Base-by-base conservation (phyloP, 305 asterid species). In the Caryopteris hybrid region DNA sequence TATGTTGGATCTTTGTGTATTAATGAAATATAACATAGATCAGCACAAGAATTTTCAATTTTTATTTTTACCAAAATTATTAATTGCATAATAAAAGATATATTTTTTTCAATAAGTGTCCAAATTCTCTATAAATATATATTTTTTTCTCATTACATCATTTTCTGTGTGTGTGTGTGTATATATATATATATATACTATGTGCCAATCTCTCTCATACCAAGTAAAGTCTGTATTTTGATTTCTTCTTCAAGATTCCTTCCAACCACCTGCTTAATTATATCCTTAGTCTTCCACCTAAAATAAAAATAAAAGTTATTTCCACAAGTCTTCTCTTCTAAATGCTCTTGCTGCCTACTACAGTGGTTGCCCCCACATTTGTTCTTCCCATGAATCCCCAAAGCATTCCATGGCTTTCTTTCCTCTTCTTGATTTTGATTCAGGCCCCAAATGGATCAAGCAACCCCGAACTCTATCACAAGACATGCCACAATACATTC, bases 401-500 rank as follows among this genome's bases (percentile, higher is more conserved):
- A 50, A 41, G 9, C 76, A 68, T 66, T 70, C 64, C 69, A 18
- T 18, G 45, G 31, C 8, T 43, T 60, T 51, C 77, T 9, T 38
- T 54, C 33, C 74, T 79, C 74, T 13, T 75, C 50, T 10, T 79
- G 38, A 0, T 83, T 27, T 66, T 80, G 14, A 2, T 75, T 46
- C 81, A 65, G 11, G 25, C 75, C 17, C 62, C 55, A 0, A 68
- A 0, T 33, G 81, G 68, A 60, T 69, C 73, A 4, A 38, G 78
- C 69, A 12, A 18, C 38, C 70, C 79, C 4, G 43, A 33, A 7
- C 18, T 65, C 17, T 86, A 75, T 70, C 36, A 36, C 41, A 5
- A 29, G 4, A 45, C 48, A 6, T 87, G 96, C 71, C 66, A 71
- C 53, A 68, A 77, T 54, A 18, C 69, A 0, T 90, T 82, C 83